These are phyloP conservation scores for Leucocoprinus birnbaumii DNA, from an alignment of 768 basidiomycete genomes.

Conservation along the genomic window DNA sequence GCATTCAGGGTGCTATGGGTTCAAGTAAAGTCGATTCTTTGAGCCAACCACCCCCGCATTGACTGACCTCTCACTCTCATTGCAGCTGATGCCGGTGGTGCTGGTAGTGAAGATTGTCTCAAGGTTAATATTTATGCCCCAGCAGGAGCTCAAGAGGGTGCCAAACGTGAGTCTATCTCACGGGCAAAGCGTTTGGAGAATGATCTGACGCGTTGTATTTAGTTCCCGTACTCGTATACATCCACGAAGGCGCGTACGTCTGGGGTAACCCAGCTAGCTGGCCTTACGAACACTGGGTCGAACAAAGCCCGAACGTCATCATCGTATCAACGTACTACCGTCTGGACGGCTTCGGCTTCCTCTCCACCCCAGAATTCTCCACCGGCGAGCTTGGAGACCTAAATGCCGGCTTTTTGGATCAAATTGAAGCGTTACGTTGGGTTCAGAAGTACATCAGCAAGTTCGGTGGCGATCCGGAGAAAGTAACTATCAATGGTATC, in stretches of 20 bases:
- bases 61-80: neutral
- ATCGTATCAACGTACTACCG: conserved; percentile 67
- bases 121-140: conserved; percentile 68
- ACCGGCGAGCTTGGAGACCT: conserved; percentile 39
- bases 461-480: conserved; percentile 60
- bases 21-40: neutral
- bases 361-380: conserved; percentile 44
- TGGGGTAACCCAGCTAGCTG: conserved; percentile 62
- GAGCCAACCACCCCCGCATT: neutral
- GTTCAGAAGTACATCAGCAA: conserved; percentile 54
- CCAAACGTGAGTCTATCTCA: conserved; percentile 36
- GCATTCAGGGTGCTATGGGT: conserved; percentile 42
- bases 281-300: conserved; percentile 65
- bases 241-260: conserved; percentile 51
- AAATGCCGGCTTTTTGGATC: conserved; percentile 56
- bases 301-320: conserved; percentile 59
- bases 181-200: neutral
- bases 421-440: conserved; percentile 60
- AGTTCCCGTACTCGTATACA: conserved; percentile 48
- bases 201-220: neutral
- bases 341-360: conserved; percentile 62
- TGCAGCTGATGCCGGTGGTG: conserved; percentile 53
- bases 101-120: conserved; percentile 64
- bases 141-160: conserved; percentile 37
- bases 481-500: conserved; percentile 36